A percentile compares a stretch with the other conserved stretches of the same genome.
phyloP scores from a whole-genome alignment of 2,329 filamentous ascomycete genomes.

The Chrysoporthe cubensis region DNA sequence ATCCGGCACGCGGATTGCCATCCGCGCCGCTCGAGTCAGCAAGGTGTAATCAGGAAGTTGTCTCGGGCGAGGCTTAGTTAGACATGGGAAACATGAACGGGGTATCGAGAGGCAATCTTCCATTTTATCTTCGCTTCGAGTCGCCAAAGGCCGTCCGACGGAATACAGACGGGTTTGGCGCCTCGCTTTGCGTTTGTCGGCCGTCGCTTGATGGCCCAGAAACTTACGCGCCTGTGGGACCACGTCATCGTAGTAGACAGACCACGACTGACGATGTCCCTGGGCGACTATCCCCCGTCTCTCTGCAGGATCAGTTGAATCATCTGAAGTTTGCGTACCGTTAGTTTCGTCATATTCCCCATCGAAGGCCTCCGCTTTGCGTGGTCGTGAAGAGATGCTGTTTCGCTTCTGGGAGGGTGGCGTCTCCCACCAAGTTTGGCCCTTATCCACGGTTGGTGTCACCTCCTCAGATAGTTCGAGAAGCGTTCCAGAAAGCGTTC shows the following conservation, averaged over 20 bases:
- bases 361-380: slow-evolving; percentile 66
- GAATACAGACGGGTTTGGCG: slow-evolving; percentile 25
- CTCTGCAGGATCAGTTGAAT: background rate
- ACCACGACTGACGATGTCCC: slow-evolving; percentile 19
- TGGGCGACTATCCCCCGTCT: background rate
- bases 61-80: slow-evolving; percentile 3
- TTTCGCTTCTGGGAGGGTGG: slow-evolving; percentile 50
- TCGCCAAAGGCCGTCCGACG: slow-evolving; percentile 17
- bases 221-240: slow-evolving; percentile 13
- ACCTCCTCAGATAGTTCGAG: slow-evolving; percentile 60
- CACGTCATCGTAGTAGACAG: slow-evolving; percentile 16
- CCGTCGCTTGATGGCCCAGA: slow-evolving; percentile 21
- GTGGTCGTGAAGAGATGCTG: slow-evolving; percentile 51
- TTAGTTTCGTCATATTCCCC: slow-evolving; percentile 68
- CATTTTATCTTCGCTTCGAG: background rate
- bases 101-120: background rate
- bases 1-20: slow-evolving; percentile 28
- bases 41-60: slow-evolving; percentile 17
- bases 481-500: slow-evolving; percentile 60
- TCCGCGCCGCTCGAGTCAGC: slow-evolving; percentile 72
- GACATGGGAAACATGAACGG: slow-evolving; percentile 15
- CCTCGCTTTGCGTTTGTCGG: slow-evolving; percentile 26
- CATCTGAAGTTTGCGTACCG: slow-evolving; percentile 43
- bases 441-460: slow-evolving; percentile 38
- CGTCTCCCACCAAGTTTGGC: slow-evolving; percentile 79